Base-by-base conservation (phyloP, 768 basidiomycete genomes). In the Lentinus brumalis region DNA sequence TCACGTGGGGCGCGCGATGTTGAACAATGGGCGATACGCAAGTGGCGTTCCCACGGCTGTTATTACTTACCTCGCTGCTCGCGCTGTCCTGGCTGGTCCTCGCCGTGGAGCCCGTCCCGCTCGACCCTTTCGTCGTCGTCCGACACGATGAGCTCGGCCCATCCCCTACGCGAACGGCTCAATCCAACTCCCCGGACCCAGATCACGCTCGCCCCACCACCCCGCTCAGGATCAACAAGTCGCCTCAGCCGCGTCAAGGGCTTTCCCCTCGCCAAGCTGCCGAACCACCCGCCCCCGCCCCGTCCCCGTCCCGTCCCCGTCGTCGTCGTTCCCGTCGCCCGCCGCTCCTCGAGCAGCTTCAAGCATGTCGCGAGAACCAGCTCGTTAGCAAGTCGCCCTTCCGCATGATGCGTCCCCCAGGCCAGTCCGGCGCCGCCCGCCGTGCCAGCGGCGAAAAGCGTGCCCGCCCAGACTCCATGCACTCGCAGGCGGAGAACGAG, bases 321-420 rank as follows among this genome's bases (percentile, higher is more conserved):
- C 21, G 76, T 77, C 21, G 80, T 77, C 49, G 77, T 84, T 46
- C 72, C 75, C n/a, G 74, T 92, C 47, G 85, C 86, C 50, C 85
- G 92, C 35, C 83, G 92, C 45, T 81, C 84, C 15, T 92, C 90
- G 8, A 87, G 86, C 44, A 92, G 89, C 73, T 94, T 88, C 75
- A 87, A 83, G 65, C 91, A 91, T 73, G 82, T 64, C 83, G 81
- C 67, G 87, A 78, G 67, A 91, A 86, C 71, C 86, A 88, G 70
- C 86, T 93, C 57, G 92, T 94, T 16, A 86, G 88, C 31, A 92
- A 92, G 66, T 94, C 92, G 11, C 92, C 92, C 10, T 94, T 94
- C 78, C 90, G 89, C 67, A 84, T 83, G 2, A 84, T 86, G 61
- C 78, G 84, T 26, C 29, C 79, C 84, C 50, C 78, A 79, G n/a